Evolutionary conservation across 2,329 filamentous ascomycete species (phyloP).

Genomic region (Rutstroemia sp.): DNA sequence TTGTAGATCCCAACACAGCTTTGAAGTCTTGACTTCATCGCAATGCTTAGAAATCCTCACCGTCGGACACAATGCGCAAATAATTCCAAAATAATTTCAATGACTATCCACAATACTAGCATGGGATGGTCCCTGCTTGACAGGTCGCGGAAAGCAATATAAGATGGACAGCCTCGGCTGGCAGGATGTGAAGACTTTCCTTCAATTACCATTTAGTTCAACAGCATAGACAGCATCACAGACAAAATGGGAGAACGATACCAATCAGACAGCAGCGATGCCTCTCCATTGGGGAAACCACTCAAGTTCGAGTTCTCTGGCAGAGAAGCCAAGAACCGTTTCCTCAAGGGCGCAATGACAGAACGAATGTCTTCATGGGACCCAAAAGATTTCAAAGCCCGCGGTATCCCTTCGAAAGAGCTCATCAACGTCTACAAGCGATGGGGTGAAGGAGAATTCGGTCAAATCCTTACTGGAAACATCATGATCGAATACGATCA

Average conservation of each 20-base stretch:
- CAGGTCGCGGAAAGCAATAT: background rate
- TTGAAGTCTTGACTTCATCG: background rate
- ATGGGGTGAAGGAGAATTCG: conserved; percentile 52
- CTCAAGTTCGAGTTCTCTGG: conserved; percentile 44
- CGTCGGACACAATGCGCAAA: too few relatives aligned
- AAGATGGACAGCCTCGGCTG: background rate
- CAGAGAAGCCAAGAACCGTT: conserved; percentile 53
- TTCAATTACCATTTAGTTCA: background rate
- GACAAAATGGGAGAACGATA: conserved; percentile 21
- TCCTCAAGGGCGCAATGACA: conserved; percentile 61
- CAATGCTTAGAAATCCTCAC: background rate
- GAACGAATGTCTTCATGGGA: conserved; percentile 57
- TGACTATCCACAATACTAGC: too few relatives aligned
- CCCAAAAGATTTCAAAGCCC: conserved; percentile 39
- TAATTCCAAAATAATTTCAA: too few relatives aligned
- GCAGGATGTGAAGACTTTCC: background rate
- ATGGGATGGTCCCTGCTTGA: too few relatives aligned
- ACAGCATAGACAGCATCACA: background rate
- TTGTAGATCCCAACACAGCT: too few relatives aligned
- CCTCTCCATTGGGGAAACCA: conserved; percentile 36
- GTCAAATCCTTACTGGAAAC: conserved; percentile 55
- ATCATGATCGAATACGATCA: conserved; percentile 56
- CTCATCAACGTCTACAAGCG: conserved; percentile 50
- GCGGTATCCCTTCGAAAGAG: conserved; percentile 46
- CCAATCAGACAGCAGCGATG: conserved; percentile 20